Conservation (phyloP, 768 basidiomycete species). For the Mycena latifolia region DNA sequence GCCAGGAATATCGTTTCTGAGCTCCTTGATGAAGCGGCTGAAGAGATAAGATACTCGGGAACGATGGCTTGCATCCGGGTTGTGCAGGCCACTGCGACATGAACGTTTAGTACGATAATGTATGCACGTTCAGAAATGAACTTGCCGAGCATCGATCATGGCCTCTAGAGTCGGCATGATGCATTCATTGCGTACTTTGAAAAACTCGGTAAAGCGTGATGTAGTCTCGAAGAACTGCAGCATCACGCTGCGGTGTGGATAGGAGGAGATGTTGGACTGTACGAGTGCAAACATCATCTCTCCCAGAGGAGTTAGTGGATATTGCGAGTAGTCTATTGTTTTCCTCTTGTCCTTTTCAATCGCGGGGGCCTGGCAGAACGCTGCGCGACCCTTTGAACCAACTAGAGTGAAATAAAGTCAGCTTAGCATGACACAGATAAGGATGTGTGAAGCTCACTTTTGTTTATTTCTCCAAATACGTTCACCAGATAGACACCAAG, state of each 20-base stretch:
- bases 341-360: slow-evolving; percentile 77
- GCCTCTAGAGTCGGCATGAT: slow-evolving; percentile 90
- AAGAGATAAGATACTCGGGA: slow-evolving; percentile 93
- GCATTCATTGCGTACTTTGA: slow-evolving; percentile 92
- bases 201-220: slow-evolving; percentile 96
- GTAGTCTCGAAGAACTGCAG: slow-evolving; percentile 95
- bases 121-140: slow-evolving; percentile 18
- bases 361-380: slow-evolving; percentile 85
- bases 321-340: slow-evolving; percentile 81
- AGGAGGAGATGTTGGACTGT: slow-evolving; percentile 83
- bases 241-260: slow-evolving; percentile 86
- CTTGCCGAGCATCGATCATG: slow-evolving; percentile 87
- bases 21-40: slow-evolving; percentile 90
- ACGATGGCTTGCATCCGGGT: slow-evolving; percentile 73
- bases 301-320: slow-evolving; percentile 90
- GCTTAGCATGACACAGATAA: background rate
- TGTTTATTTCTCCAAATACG: slow-evolving; percentile 94
- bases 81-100: slow-evolving; percentile 84
- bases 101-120: slow-evolving; percentile 15
- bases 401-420: slow-evolving; percentile 51
- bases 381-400: slow-evolving; percentile 84
- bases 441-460: slow-evolving; percentile 65
- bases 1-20: slow-evolving; percentile 79
- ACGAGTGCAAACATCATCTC: slow-evolving; percentile 90
- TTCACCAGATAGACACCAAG: slow-evolving; percentile 93